Evolutionary conservation across 1,284 basidiomycete genomes (phyloP), one percentile per base, ranked within the genome.

Genomic region (Cryptococcus sp.): DNA sequence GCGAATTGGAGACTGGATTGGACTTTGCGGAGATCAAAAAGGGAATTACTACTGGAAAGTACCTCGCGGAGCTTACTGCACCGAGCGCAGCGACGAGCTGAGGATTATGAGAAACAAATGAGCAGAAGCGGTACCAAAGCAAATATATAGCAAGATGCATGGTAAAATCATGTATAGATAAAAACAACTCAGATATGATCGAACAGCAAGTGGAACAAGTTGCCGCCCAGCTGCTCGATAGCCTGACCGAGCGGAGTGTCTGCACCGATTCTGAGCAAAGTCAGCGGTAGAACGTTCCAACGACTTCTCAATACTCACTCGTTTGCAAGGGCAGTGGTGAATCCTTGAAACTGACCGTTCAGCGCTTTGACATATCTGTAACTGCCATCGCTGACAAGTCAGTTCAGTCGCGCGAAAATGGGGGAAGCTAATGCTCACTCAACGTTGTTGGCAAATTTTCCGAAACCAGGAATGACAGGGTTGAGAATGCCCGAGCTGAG

Each of bases 21-120:
- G 56, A 43, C 21, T 62, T 66, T 33, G 62, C 64, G 34, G 58
- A 66, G 36, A 60, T 75, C 2, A 62, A 54, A 44, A 69, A 72
- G 51, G 58, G 55, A n/a, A 52, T 66, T 7, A 58, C 58, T 9
- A 58, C 62, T n/a, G 74, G 74, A 18, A 74, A 74, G 52, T 75
- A 73, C 47, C 45, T 72, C 14, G 71, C 69, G 2, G 72, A 72
- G 48, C 48, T 58, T 31, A 14, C 28, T 31, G 7, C 28, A 31
- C 12, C 34, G 40, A 11, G 25, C 55, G 10, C 50, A 31, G 10
- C 32, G 24, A 43, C 32, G 6, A 11, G 24, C 6, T 31, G 11
- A 14, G 16, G 23, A 9, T 28, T 5, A 5, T 16, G 12, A 4
- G 4, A 26, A 28, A 43, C 34, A n/a, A n/a, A n/a, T n/a, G n/a